Evolutionary conservation across 495 filamentous ascomycete genomes (phyloP).

Genomic region (Neurospora cerealis): DNA sequence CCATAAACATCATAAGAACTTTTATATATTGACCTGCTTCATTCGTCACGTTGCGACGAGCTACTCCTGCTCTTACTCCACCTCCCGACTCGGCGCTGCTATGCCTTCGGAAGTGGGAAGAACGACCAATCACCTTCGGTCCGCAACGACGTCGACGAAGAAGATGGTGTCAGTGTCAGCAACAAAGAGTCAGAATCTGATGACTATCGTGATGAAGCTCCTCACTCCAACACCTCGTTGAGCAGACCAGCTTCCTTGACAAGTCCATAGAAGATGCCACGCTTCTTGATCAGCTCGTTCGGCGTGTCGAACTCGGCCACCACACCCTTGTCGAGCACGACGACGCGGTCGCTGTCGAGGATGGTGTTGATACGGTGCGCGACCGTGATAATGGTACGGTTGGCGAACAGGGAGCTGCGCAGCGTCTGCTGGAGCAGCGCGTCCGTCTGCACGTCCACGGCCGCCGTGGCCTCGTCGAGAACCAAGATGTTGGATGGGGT

Average conservation of each 20-base stretch:
- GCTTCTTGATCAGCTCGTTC: slow-evolving; percentile 30
- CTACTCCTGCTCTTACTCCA: background rate
- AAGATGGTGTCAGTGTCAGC: background rate
- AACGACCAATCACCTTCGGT: background rate
- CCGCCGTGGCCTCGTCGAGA: slow-evolving; percentile 93
- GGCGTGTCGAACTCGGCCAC: slow-evolving; percentile 41
- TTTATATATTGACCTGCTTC: background rate
- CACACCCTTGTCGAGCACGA: slow-evolving; percentile 63
- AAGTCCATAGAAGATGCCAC: slow-evolving; percentile 34
- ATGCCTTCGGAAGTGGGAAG: background rate
- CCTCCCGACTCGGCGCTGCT: background rate
- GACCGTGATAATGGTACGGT: slow-evolving; percentile 95
- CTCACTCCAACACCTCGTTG: slow-evolving; percentile 10
- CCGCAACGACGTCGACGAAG: background rate
- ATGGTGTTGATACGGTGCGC: slow-evolving; percentile 97
- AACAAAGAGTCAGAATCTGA: background rate
- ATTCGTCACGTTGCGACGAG: background rate
- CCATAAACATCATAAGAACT: background rate
- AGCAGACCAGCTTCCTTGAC: slow-evolving; percentile 38
- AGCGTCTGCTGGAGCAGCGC: slow-evolving; percentile 65
- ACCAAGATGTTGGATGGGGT: slow-evolving; percentile 96
- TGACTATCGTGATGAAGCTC: background rate
- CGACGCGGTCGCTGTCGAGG: slow-evolving; percentile 81
- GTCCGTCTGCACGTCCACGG: slow-evolving; percentile 92
- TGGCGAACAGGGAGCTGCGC: slow-evolving; percentile 57